These are phyloP conservation scores for Leucoagaricus sp. DNA, from an alignment of 1,284 basidiomycete species.

Conservation along the genomic window DNA sequence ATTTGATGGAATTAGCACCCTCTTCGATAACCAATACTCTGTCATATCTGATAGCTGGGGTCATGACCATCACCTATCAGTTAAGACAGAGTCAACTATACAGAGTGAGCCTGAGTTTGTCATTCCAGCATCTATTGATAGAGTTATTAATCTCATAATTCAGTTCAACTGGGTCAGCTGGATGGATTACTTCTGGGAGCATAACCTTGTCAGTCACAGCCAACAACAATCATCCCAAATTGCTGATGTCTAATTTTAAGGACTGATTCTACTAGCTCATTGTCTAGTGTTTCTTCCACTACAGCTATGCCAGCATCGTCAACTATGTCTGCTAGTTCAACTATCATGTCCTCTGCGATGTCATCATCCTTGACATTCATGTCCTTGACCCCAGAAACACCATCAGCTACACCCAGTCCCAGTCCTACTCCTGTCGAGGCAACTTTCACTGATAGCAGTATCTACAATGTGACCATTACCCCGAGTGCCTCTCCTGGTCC, in stretches of 20 bases:
- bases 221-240: neutral
- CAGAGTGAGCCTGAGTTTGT: constrained; percentile 1
- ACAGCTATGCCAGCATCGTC: constrained; percentile 9
- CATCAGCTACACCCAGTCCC: constrained; percentile 4
- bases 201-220: constrained; percentile 3
- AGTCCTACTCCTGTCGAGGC: constrained; percentile 11
- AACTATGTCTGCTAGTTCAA: constrained; percentile 3
- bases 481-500: constrained; percentile 20
- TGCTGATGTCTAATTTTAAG: constrained; percentile 12
- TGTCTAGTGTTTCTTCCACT: constrained; percentile 16
- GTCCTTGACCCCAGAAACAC: neutral
- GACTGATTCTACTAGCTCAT: constrained; percentile 13
- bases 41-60: no score
- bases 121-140: neutral
- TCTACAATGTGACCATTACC: constrained; percentile 21
- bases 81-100: no score
- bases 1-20: no score
- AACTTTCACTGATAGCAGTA: constrained; percentile 18
- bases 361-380: neutral
- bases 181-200: constrained; percentile 5
- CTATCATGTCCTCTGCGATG: neutral
- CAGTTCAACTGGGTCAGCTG: constrained; percentile 11
- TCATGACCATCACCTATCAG: no score
- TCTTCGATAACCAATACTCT: no score
- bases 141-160: neutral